Base-by-base conservation (phyloP, 2,329 filamentous ascomycete species). In the Ceratocystis colombiana region DNA sequence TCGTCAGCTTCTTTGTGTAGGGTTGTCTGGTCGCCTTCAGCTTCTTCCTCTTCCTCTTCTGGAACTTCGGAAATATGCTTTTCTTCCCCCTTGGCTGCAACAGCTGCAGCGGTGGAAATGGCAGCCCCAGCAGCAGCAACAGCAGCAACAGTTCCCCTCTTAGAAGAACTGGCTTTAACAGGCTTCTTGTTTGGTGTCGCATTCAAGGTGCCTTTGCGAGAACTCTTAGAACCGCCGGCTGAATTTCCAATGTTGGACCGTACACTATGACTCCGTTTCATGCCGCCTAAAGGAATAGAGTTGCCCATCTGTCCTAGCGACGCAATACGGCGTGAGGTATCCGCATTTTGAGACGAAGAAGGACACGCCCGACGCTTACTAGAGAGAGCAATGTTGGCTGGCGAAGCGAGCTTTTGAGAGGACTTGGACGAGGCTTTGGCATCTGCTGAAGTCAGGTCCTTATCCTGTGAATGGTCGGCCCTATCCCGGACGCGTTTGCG, bases 291-390 rank as follows among this genome's bases (percentile, higher is more conserved):
- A 5, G 85, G 79, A 44, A 84, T 79, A 72, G 94, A 93, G 73
- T 87, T 86, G 65, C 85, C 89, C 71, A 97, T 95, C 76, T 96
- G 90, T 73, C 88, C 95, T 45, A 97, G 83, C 63, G 90, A 96
- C 68, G 95, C 83, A 72, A 97, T 96, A 62, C 94, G 86, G 50
- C 93, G 83, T 48, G 62, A 64, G 30, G 59, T 37, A 30, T 62
- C 44, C 6, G 50, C 17, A 41, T 28, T 57, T 4, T 61, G 45
- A 3, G 50, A 22, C 22, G 63, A 62, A 0, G 83, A 74, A 66
- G 71, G 75, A 64, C 73, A 76, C 63, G 75, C 77, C 71, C 72
- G 82, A 69, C 80, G 75, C 74, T 80, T 79, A 71, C 82, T 76
- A 3, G 78, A 76, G 69, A 86, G 77, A 1, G 82, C 81, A 72